Conservation (phyloP, 2,329 filamentous ascomycete genomes). For the Cadophora gregata region DNA sequence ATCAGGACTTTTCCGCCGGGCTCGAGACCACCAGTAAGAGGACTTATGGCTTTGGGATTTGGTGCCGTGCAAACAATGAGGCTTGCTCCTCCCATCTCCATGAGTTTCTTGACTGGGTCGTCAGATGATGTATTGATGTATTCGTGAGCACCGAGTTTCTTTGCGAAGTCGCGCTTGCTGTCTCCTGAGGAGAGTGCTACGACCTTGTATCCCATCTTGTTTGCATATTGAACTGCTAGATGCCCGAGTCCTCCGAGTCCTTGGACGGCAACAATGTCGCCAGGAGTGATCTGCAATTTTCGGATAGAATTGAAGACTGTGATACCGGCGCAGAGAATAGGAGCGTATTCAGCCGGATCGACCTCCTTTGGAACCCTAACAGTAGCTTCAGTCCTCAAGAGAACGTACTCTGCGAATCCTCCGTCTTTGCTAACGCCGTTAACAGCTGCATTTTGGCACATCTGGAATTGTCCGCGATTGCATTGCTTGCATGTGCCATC, state of each 20-base stretch:
- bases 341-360: slow-evolving; percentile 60
- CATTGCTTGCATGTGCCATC: slow-evolving; percentile 67
- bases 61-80: slow-evolving; percentile 69
- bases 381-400: slow-evolving; percentile 64
- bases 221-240: slow-evolving; percentile 74
- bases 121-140: slow-evolving; percentile 62
- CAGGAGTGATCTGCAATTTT: slow-evolving; percentile 58
- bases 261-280: slow-evolving; percentile 63
- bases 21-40: slow-evolving; percentile 59
- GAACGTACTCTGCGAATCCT: slow-evolving; percentile 70
- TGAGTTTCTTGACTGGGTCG: slow-evolving; percentile 56
- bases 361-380: slow-evolving; percentile 60
- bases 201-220: slow-evolving; percentile 77
- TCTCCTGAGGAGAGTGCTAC: slow-evolving; percentile 71
- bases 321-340: slow-evolving; percentile 69
- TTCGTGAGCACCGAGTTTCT: slow-evolving; percentile 63
- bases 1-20: slow-evolving; percentile 63
- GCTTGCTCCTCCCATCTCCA: slow-evolving; percentile 64
- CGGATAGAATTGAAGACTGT: slow-evolving; percentile 66
- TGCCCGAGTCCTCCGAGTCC: slow-evolving; percentile 80
- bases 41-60: slow-evolving; percentile 59
- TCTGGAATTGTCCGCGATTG: slow-evolving; percentile 68
- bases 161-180: slow-evolving; percentile 71
- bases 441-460: slow-evolving; percentile 65
- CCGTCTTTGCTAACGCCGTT: slow-evolving; percentile 72